Percentiles rank a stretch among this genome's conserved stretches.
phyloP scores from a whole-genome alignment of 2,329 filamentous ascomycete genomes.

The Neonectria coccinea region DNA sequence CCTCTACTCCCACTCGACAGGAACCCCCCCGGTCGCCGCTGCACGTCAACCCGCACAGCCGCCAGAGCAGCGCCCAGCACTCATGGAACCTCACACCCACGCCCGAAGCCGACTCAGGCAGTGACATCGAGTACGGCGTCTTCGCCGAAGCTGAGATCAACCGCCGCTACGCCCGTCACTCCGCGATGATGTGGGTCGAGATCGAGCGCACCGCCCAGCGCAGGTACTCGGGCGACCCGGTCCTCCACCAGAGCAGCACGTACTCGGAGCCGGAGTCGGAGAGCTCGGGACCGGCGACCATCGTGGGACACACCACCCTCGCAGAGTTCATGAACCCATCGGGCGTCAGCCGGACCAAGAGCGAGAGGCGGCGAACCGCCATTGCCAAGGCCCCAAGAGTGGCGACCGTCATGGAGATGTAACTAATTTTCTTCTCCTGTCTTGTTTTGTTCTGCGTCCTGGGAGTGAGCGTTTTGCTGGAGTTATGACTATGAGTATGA shows the following conservation, averaged over 20 bases:
- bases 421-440: background rate
- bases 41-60: background rate
- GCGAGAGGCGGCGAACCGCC: constrained; percentile 1
- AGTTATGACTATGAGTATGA: background rate
- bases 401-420: constrained; percentile 4
- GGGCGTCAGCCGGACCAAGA: background rate
- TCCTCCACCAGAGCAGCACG: constrained; percentile 23
- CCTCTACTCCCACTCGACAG: background rate
- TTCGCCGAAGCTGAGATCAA: constrained; percentile 37
- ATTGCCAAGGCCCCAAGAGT: background rate
- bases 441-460: background rate
- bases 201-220: constrained; percentile 10
- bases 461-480: constrained; percentile 1
- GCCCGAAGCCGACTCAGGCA: constrained; percentile 10
- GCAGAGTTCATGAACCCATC: background rate
- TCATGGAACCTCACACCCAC: background rate
- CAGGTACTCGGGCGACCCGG: background rate
- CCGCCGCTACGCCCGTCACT: constrained; percentile 6
- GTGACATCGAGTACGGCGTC: constrained; percentile 38
- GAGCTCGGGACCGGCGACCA: background rate
- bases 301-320: background rate
- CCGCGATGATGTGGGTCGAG: constrained; percentile 13
- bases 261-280: constrained; percentile 1
- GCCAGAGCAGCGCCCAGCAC: background rate
- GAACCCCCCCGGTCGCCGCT: constrained; percentile 7